Conservation (phyloP, 208 protist genomes). For the Wallacemonas sp. region DNA sequence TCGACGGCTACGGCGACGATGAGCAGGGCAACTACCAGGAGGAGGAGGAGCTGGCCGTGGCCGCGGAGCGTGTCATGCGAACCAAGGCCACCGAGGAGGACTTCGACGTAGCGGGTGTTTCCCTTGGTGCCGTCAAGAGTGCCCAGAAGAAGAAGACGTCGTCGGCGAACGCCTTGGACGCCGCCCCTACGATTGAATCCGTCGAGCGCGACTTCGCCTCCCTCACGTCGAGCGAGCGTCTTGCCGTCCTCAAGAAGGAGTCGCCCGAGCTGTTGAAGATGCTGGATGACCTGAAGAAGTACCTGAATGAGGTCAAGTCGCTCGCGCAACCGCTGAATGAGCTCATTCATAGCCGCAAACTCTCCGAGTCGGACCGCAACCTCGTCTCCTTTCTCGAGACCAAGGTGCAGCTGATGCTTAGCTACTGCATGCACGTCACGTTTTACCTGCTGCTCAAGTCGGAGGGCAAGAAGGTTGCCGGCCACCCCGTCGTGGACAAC, state of each 20-base stretch:
- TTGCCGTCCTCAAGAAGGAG: slow-evolving; percentile 89
- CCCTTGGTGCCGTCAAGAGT: slow-evolving; percentile 22
- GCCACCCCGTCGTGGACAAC: slow-evolving; percentile 94
- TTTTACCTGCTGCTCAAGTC: slow-evolving; percentile 94
- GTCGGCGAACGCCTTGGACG: slow-evolving; percentile 33
- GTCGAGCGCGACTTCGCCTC: slow-evolving; percentile 90
- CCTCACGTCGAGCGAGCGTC: slow-evolving; percentile 82
- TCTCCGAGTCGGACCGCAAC: slow-evolving; percentile 71
- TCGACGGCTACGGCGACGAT: slow-evolving; percentile 86
- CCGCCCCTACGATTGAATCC: slow-evolving; percentile 75
- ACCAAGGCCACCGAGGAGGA: slow-evolving; percentile 66
- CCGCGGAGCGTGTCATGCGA: slow-evolving; percentile 60
- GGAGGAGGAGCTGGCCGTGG: slow-evolving; percentile 79
- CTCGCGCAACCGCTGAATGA: slow-evolving; percentile 82
- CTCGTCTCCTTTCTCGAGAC: slow-evolving; percentile 89
- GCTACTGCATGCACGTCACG: slow-evolving; percentile 95
- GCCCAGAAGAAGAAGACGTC: slow-evolving; percentile 27
- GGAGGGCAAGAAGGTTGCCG: slow-evolving; percentile 90
- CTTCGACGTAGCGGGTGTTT: slow-evolving; percentile 80
- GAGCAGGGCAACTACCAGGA: slow-evolving; percentile 74
- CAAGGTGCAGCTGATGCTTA: slow-evolving; percentile 95
- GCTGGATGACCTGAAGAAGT: slow-evolving; percentile 83
- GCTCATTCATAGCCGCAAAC: slow-evolving; percentile 79
- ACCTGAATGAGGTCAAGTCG: slow-evolving; percentile 85
- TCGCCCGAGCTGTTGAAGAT: slow-evolving; percentile 92